phyloP scores from a whole-genome alignment of 257 asterid genomes.

The Nicotiana sylvestris region DNA sequence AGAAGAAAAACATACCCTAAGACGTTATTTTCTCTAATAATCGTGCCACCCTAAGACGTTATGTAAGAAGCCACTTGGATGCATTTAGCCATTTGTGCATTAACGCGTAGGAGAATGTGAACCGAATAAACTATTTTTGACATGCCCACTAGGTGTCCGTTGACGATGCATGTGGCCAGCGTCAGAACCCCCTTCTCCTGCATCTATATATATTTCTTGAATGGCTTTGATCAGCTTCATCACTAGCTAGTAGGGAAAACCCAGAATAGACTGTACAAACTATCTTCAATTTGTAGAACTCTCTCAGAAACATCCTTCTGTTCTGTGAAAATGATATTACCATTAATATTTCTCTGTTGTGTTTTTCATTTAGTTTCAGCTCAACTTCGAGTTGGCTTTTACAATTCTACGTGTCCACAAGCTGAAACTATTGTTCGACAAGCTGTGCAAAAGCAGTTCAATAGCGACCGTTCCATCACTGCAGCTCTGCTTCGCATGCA shows the following conservation, averaged over 20 bases:
- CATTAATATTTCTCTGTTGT: constrained; percentile 18
- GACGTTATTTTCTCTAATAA: too few relatives aligned
- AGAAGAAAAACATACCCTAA: too few relatives aligned
- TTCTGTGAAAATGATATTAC: constrained; percentile 26
- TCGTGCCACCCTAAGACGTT: too few relatives aligned
- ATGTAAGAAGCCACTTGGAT: neutral
- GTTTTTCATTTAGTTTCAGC: constrained; percentile 33
- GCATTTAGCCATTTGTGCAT: neutral
- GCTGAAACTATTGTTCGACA: constrained; percentile 50
- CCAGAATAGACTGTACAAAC: neutral
- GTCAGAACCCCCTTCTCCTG: neutral
- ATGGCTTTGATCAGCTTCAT: neutral
- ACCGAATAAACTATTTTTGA: neutral
- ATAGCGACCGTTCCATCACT: constrained; percentile 47
- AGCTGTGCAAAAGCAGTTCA: constrained; percentile 44
- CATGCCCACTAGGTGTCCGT: neutral
- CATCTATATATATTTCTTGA: neutral
- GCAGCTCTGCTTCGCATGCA: constrained; percentile 85
- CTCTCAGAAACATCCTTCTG: neutral
- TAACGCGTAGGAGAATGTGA: neutral
- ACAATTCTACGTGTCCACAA: constrained; percentile 40
- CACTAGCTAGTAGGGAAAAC: neutral
- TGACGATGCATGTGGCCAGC: neutral
- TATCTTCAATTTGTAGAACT: neutral
- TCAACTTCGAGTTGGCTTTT: constrained; percentile 56